These are phyloP conservation scores for Boletus coccyginus DNA, from an alignment of 768 basidiomycete genomes.

Conservation along the genomic window DNA sequence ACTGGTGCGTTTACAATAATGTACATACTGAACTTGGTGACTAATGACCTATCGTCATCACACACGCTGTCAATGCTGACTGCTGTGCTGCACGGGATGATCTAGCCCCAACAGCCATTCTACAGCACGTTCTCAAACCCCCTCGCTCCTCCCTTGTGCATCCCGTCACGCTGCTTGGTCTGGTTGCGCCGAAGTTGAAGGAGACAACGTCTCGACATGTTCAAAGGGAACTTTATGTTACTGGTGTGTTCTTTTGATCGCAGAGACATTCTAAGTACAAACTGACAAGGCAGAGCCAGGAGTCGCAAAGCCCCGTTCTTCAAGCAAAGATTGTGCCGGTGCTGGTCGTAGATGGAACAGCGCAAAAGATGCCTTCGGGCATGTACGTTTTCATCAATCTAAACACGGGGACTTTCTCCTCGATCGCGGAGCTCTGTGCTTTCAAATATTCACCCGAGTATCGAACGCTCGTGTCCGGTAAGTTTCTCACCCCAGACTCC, in stretches of 20 bases:
- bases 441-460: constrained; percentile 17
- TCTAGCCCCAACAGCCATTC: background rate
- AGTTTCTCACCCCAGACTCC: constrained; percentile 1
- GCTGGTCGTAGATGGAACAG: constrained; percentile 17
- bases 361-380: constrained; percentile 13
- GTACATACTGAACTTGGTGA: background rate
- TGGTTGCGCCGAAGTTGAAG: constrained; percentile 4
- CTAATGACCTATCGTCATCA: background rate
- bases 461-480: constrained; percentile 10
- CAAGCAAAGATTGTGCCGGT: constrained; percentile 7
- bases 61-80: background rate
- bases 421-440: constrained; percentile 12
- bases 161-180: constrained; percentile 8
- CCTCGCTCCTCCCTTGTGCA: constrained; percentile 5
- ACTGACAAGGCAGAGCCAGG: background rate
- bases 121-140: constrained; percentile 1
- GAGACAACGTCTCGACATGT: background rate
- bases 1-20: background rate
- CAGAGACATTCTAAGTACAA: background rate
- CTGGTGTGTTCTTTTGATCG: background rate
- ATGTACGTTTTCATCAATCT: constrained; percentile 25
- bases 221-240: background rate
- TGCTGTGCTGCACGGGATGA: constrained; percentile 3
- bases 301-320: background rate
- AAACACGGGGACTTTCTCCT: constrained; percentile 18